Percentiles rank a stretch among this genome's conserved stretches.
Conservation (phyloP, 345 rosid genomes). For the Aegle marmelos region DNA sequence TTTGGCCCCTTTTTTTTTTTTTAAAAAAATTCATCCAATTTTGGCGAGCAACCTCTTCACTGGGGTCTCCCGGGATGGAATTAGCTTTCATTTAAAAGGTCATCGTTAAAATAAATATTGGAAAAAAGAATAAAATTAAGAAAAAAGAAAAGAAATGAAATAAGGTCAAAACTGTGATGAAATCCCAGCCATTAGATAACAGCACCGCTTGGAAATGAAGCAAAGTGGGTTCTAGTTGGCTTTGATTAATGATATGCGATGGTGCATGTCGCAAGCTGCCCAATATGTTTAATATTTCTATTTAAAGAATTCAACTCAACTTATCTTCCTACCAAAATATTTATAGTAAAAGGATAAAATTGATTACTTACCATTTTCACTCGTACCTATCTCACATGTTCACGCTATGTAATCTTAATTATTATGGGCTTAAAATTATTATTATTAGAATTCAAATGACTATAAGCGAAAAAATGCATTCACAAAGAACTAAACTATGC, state of each 20-base stretch:
- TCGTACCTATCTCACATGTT: not conserved
- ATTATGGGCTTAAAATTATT: not conserved
- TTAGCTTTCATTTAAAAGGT: not conserved
- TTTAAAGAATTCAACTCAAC: not conserved
- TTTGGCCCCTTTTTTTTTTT: not conserved
- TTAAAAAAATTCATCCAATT: not conserved
- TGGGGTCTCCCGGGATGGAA: not conserved
- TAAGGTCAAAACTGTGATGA: not conserved
- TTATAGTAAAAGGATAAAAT: no score
- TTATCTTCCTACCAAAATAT: not conserved
- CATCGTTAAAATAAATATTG: no score
- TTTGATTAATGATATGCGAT: no score
- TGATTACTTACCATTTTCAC: no score
- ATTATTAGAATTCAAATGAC: no score
- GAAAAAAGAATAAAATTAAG: no score
- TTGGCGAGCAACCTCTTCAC: not conserved
- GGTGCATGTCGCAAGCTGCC: not conserved
- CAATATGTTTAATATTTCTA: no score
- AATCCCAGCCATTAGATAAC: not conserved
- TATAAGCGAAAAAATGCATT: no score
- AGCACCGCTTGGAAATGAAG: slow-evolving; percentile 4
- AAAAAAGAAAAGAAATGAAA: not conserved
- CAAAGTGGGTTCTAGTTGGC: slow-evolving; percentile 6
- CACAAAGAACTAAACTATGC: no score
- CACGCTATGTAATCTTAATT: not conserved